These are phyloP conservation scores for Nematodospora anomalae DNA, from an alignment of 1,139 yeast species.

Conservation along the genomic window DNA sequence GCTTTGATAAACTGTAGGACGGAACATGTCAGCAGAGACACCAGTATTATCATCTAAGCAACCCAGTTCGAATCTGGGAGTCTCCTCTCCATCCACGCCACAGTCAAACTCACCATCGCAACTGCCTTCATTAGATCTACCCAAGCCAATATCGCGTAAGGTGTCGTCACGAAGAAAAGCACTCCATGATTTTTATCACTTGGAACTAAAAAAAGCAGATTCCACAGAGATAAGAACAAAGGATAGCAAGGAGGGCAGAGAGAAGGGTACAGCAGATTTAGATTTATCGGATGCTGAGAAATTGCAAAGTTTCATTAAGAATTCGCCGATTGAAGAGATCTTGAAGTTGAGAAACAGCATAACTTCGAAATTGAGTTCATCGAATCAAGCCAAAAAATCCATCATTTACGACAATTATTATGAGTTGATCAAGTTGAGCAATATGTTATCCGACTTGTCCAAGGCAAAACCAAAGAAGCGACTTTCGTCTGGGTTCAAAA, in stretches of 20 bases:
- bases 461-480: slow-evolving; percentile 16
- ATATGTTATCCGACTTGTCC: slow-evolving; percentile 34
- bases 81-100: slow-evolving; percentile 10
- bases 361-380: slow-evolving; percentile 33
- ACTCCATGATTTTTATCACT: slow-evolving; percentile 44
- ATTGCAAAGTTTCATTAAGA: slow-evolving; percentile 34
- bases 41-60: slow-evolving; percentile 33
- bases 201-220: slow-evolving; percentile 20
- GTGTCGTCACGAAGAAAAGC: slow-evolving; percentile 45
- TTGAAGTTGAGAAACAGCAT: slow-evolving; percentile 36
- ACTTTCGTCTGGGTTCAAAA: slow-evolving; percentile 8
- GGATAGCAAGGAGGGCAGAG: slow-evolving; percentile 1
- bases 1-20: too few species aligned
- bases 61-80: slow-evolving; percentile 14
- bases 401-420: slow-evolving; percentile 50
- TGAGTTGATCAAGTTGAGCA: slow-evolving; percentile 44
- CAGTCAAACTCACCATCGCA: slow-evolving; percentile 8
- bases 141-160: slow-evolving; percentile 22
- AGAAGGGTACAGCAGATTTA: background rate
- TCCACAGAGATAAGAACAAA: slow-evolving; percentile 2
- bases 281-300: slow-evolving; percentile 25
- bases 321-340: slow-evolving; percentile 36
- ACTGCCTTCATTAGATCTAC: slow-evolving; percentile 1
- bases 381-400: slow-evolving; percentile 45
- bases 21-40: slow-evolving; percentile 23